Base-by-base conservation (phyloP, 805 yeast species). In the Lipomyces chichibuensis region DNA sequence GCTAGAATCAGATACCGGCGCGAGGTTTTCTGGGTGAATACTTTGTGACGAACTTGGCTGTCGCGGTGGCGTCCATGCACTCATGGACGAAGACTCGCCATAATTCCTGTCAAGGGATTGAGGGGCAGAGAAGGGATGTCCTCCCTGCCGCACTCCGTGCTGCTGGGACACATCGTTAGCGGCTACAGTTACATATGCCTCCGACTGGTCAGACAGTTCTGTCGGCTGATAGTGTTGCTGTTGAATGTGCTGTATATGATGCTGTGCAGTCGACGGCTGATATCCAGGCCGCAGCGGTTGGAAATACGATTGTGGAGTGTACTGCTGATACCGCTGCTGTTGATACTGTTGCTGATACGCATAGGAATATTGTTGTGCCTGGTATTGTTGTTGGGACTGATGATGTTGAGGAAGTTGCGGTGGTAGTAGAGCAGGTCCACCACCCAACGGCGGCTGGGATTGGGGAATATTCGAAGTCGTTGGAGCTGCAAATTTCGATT, bases 281-380 rank as follows among this genome's bases (percentile, higher is more conserved):
- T 53, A 53, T 43, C 23, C 49, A 43, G 49, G 13, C 49, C 23
- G 39, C 32, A 49, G 57, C 14, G 7, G 43, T 8, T 33, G 46
- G 49, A 51, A 32, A 32, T 58, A 52, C 17, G 20, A 25, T 13
- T 33, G 60, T 25, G 14, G 27, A 13, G 43, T 3, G 4, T 46
- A 32, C 56, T 23, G 55, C 25, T 23, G 29, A 27, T 8, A 49
- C 25, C 9, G 55, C 9, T 46, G 57, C 25, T 60, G 63, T 3
- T 60, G 43, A 13, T 20, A 33, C 52, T 37, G 39, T 52, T n/a
- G 20, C 57, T 51, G 57, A 11, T 46, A 57, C 23, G 49, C 49
- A 23, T 46, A 57, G 6, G 25, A 29, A n/a, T n/a, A 59, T 29
- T 37, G 63, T 2, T 11, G 51, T 27, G 52, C 35, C 17, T 8